Conservation (phyloP, 2,329 filamentous ascomycete genomes). For the Arachnopeziza araneosa region DNA sequence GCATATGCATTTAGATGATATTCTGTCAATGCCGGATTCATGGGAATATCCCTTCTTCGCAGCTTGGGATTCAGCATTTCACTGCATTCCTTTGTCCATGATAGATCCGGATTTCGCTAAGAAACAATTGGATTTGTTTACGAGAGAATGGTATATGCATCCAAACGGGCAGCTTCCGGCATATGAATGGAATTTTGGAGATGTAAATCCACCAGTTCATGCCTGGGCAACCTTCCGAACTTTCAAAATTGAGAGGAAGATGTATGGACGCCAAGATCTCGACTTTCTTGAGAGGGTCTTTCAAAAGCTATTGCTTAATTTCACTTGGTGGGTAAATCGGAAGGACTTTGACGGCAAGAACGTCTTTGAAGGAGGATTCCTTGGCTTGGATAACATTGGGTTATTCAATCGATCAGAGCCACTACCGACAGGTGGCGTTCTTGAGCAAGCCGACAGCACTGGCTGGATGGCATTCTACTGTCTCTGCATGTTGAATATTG, state of each 20-base stretch:
- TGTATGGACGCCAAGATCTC: slow-evolving; percentile 90
- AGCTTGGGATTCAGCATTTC: slow-evolving; percentile 95
- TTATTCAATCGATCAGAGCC: slow-evolving; percentile 96
- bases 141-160: slow-evolving; percentile 97
- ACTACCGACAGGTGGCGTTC: slow-evolving; percentile 82
- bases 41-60: slow-evolving; percentile 99
- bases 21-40: slow-evolving; percentile 95
- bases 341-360: slow-evolving; percentile 95
- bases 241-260: slow-evolving; percentile 97
- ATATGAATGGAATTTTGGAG: slow-evolving; percentile 95
- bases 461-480: slow-evolving; percentile 99
- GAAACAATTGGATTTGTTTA: slow-evolving; percentile 94
- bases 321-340: slow-evolving; percentile 99
- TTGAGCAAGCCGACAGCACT: slow-evolving; percentile 95
- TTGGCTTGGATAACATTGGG: slow-evolving; percentile 95
- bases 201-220: slow-evolving; percentile 94
- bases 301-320: slow-evolving; percentile 92
- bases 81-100: slow-evolving; percentile 94
- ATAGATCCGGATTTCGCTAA: slow-evolving; percentile 97
- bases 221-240: slow-evolving; percentile 93
- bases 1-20: slow-evolving; percentile 90
- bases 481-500: slow-evolving; percentile 93
- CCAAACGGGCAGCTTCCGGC: slow-evolving; percentile 92
- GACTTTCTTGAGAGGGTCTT: slow-evolving; percentile 96
- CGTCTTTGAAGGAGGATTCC: slow-evolving; percentile 92